phyloP scores from a whole-genome alignment of 2,329 filamentous ascomycete genomes.

The Scleromitrula shiraiana region DNA sequence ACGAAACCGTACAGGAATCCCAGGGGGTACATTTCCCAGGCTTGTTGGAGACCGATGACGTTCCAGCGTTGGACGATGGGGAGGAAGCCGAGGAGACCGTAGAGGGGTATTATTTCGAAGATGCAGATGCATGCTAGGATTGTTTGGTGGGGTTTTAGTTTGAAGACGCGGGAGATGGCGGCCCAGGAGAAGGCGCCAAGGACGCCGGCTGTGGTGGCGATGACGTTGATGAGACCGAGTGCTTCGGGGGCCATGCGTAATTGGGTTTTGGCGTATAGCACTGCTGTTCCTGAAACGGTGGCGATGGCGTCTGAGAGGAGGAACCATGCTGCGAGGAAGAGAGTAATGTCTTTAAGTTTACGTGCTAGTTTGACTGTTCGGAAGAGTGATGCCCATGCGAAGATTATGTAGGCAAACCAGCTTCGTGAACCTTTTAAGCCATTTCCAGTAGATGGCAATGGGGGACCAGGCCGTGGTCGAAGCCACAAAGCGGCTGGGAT shows the following conservation, averaged over 20 bases:
- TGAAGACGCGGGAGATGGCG: conserved; percentile 60
- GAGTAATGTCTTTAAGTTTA: conserved; percentile 60
- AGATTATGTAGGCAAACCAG: conserved; percentile 64
- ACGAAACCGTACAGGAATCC: conserved; percentile 89
- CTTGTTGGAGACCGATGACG: conserved; percentile 74
- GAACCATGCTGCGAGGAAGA: conserved; percentile 87
- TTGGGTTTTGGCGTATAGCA: conserved; percentile 90
- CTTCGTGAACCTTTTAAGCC: conserved; percentile 27
- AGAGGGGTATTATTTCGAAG: conserved; percentile 88
- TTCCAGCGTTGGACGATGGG: conserved; percentile 69
- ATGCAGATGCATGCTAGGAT: conserved; percentile 81
- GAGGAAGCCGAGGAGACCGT: conserved; percentile 81
- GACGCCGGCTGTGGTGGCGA: conserved; percentile 76
- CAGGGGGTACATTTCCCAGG: conserved; percentile 94
- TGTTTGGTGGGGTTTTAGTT: conserved; percentile 70
- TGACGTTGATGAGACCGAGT: conserved; percentile 86
- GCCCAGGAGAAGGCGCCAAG: conserved; percentile 86
- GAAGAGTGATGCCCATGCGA: conserved; percentile 79
- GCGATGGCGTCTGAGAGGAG: conserved; percentile 88
- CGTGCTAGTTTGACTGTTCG: conserved; percentile 69
- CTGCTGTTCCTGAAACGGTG: conserved; percentile 87
- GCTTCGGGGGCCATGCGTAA: conserved; percentile 83
- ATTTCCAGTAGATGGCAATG: conserved; percentile 41
- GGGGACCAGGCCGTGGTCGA: conserved; percentile 79
- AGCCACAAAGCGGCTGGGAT: conserved; percentile 84